A percentile compares a stretch with the other conserved stretches of the same genome.
phyloP scores from a whole-genome alignment of 306 rosid species.

The Cicer pinnatifidum region DNA sequence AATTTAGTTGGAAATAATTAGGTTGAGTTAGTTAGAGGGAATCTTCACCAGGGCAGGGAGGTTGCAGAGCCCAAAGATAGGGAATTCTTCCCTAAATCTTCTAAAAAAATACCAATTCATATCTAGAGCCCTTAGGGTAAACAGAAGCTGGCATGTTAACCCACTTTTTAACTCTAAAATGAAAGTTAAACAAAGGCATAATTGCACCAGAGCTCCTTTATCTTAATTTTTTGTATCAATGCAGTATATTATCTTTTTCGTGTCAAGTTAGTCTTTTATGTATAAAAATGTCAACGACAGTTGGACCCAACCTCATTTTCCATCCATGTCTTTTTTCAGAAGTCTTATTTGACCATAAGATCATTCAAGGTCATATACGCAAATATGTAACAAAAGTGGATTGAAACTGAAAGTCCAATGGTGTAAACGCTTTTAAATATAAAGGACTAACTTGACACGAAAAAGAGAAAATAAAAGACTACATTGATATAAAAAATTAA shows the following conservation, averaged over 20 bases:
- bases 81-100: too few relatives aligned
- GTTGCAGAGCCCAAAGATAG: neutral
- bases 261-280: neutral
- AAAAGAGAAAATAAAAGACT: too few relatives aligned
- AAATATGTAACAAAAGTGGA: too few relatives aligned
- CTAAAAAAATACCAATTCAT: neutral
- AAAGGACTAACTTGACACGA: too few relatives aligned
- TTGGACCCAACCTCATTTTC: neutral
- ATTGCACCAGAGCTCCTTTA: too few relatives aligned
- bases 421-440: too few relatives aligned
- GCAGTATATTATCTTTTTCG: too few relatives aligned
- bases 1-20: neutral
- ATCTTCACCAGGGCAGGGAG: neutral
- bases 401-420: too few relatives aligned
- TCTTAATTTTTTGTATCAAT: too few relatives aligned
- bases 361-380: neutral
- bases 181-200: neutral
- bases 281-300: neutral
- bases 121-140: neutral
- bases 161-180: neutral
- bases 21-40: neutral
- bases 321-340: neutral
- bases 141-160: slow-evolving; percentile 11
- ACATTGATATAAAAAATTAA: too few relatives aligned
- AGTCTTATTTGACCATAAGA: neutral